Percentiles rank a stretch among this genome's conserved stretches.
Evolutionary conservation across 306 rosid genomes (phyloP).

Genomic region (Vigna reflexopilosa): DNA sequence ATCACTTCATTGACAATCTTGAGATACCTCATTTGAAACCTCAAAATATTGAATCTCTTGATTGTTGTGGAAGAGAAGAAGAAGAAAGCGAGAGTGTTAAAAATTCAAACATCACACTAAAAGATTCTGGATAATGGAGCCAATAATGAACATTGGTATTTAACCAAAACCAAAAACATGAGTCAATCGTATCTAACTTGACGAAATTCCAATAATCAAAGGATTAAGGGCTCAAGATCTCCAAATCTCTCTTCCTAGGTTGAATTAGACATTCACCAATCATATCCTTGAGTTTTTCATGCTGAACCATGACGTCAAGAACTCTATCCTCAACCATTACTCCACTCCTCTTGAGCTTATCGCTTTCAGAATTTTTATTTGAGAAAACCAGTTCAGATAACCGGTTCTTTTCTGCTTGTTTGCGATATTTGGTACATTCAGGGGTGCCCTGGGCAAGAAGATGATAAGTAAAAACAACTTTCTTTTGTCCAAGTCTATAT

Average conservation of each 20-base stretch:
- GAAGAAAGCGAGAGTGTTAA: no score
- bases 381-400: conserved; percentile 52
- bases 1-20: no score
- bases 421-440: conserved; percentile 31
- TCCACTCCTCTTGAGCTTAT: background rate
- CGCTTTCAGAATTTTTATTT: background rate
- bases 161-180: background rate
- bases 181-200: background rate
- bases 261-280: conserved; percentile 31
- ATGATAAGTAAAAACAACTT: conserved; percentile 47
- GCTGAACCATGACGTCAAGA: conserved; percentile 41
- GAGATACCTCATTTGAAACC: no score
- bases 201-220: background rate
- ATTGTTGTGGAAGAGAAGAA: no score
- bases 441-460: conserved; percentile 42
- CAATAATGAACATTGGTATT: background rate
- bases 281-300: conserved; percentile 45
- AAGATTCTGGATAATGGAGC: background rate
- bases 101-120: background rate
- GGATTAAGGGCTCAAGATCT: background rate
- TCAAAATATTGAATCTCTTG: no score
- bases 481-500: conserved; percentile 51
- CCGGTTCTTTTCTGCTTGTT: conserved; percentile 47
- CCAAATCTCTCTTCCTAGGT: conserved; percentile 37
- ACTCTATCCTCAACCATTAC: conserved; percentile 36